Conservation (phyloP, 1,284 basidiomycete species). For the Malassezia japonica region DNA sequence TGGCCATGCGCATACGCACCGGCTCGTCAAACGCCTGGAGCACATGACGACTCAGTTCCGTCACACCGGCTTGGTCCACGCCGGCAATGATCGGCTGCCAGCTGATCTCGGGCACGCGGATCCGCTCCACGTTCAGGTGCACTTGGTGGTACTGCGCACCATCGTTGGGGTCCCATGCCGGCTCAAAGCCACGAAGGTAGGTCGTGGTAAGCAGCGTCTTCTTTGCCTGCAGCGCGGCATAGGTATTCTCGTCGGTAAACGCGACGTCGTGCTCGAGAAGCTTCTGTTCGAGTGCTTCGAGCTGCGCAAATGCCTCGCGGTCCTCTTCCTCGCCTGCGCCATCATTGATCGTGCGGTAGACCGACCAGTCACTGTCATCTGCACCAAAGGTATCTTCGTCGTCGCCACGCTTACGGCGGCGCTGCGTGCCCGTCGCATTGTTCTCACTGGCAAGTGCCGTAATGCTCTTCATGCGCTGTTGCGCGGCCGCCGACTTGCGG, state of each 20-base stretch:
- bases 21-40: constrained; percentile 68
- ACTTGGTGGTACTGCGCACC: constrained; percentile 63
- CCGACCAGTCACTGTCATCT: constrained; percentile 92
- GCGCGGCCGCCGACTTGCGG: constrained; percentile 85
- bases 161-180: constrained; percentile 44
- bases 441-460: constrained; percentile 68
- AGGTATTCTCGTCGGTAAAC: constrained; percentile 72
- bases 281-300: constrained; percentile 69
- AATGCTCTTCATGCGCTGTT: constrained; percentile 94
- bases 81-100: constrained; percentile 90
- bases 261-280: constrained; percentile 72
- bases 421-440: constrained; percentile 50
- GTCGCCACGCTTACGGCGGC: constrained; percentile 33
- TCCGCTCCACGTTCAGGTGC: constrained; percentile 85
- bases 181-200: constrained; percentile 56
- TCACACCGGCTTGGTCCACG: constrained; percentile 83
- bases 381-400: constrained; percentile 84
- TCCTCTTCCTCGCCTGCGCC: constrained; percentile 86
- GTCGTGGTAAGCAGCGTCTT: constrained; percentile 74
- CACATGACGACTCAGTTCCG: constrained; percentile 77
- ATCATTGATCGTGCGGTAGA: constrained; percentile 89
- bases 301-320: constrained; percentile 72
- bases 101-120: constrained; percentile 83
- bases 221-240: constrained; percentile 64
- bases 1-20: constrained; percentile 56